phyloP scores from a whole-genome alignment of 495 filamentous ascomycete genomes.

The Podospora australis region DNA sequence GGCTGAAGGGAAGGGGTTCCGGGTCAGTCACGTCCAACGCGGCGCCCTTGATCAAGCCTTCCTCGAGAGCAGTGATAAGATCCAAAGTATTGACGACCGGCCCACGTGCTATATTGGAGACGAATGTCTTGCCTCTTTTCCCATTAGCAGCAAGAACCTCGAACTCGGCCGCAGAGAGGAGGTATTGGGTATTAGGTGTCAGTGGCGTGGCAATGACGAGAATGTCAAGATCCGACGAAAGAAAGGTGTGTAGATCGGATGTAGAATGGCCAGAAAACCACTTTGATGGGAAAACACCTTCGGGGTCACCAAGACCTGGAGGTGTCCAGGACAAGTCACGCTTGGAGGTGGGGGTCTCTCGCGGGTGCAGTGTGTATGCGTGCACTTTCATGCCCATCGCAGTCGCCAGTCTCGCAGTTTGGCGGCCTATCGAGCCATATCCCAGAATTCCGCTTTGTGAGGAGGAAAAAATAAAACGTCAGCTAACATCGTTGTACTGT shows the following conservation, averaged over 20 bases:
- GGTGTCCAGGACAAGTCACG: conserved; percentile 64
- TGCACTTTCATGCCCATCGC: conserved; percentile 76
- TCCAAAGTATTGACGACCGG: conserved; percentile 63
- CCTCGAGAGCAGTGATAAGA: conserved; percentile 56
- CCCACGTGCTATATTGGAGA: conserved; percentile 73
- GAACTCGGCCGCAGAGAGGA: conserved; percentile 62
- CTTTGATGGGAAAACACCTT: conserved; percentile 60
- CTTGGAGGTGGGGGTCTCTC: conserved; percentile 49
- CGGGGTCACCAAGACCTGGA: conserved; percentile 68
- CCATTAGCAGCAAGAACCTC: conserved; percentile 40
- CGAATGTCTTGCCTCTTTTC: conserved; percentile 41
- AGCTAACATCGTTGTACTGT: no score
- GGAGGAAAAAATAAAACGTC: not conserved
- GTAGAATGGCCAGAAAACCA: conserved; percentile 68
- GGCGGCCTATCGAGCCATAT: conserved; percentile 78
- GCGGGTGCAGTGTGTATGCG: conserved; percentile 71
- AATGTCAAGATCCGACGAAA: conserved; percentile 64
- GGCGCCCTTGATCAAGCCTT: conserved; percentile 55
- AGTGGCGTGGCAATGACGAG: conserved; percentile 69
- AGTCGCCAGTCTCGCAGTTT: conserved; percentile 62
- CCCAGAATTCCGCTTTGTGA: conserved; percentile 75
- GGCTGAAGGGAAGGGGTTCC: conserved; percentile 66
- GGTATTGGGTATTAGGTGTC: conserved; percentile 58
- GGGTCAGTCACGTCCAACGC: conserved; percentile 85
- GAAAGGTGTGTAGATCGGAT: conserved; percentile 56